Evolutionary conservation across 495 filamentous ascomycete species (phyloP), one percentile per base, ranked within the genome.

Genomic region (Tuber magnatum): DNA sequence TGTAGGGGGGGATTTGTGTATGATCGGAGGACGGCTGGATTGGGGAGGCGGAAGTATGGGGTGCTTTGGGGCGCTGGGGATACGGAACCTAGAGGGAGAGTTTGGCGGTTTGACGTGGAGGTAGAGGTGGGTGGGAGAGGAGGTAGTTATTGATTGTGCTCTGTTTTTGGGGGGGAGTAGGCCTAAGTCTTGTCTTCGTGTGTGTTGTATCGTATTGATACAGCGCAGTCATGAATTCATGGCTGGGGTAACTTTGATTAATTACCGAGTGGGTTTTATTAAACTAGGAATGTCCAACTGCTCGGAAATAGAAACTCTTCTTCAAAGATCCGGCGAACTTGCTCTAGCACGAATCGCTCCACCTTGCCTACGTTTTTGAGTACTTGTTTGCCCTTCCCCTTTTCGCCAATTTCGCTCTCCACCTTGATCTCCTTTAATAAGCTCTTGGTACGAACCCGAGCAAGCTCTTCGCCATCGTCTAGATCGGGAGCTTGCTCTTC

Each of bases 361-460:
- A 99, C 95, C 85, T 99, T 99, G 28, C 96, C 94, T 51, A 99
- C 94, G 84, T 99, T 99, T 86, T 97, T 98, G 41, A 99, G 84
- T 44, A 94, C 93, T 84, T 97, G 94, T 84, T 94, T 97, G 43
- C 93, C 93, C 74, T 92, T 90, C 81, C 93, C 93, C 79, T 92
- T 90, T 81, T 94, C 88, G 3, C 95, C 95, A 82, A 99, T 99
- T 85, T 97, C 96, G 82, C 94, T 98, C 81, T 99, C 95, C 2
- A 99, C 95, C 74, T 91, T 89, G 76, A 98, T 97, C 84, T 98
- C 93, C 84, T 94, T 91, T 71, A 98, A 83, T 41, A 82, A 69
- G 20, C 80, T 80, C 77, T 46, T 81, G 80, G 22, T 80, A 72
- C 28, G 79, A 77, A 43, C 74, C 72, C 14, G 74, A 42, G 78